A percentile compares a stretch with the other conserved stretches of the same genome.
Conservation (phyloP, 176 grass and related monocot species). For the Raddia distichophylla region DNA sequence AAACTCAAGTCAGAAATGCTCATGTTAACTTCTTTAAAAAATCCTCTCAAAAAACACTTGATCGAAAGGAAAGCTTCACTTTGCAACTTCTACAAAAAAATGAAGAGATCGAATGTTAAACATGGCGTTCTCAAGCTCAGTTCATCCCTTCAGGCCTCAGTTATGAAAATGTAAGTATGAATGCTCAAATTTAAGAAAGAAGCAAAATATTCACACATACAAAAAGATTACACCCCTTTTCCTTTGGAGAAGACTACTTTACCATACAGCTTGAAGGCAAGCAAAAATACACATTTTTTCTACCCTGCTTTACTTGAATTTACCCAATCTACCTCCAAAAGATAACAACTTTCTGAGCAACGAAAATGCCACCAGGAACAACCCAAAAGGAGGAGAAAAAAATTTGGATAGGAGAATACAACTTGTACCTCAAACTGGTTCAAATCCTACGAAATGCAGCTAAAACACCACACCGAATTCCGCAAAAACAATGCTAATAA, state of each 20-base stretch:
- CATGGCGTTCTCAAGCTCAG: neutral
- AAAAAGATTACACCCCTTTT: constrained; percentile 3
- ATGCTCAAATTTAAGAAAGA: neutral
- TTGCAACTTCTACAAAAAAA: neutral
- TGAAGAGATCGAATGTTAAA: neutral
- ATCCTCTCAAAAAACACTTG: constrained; percentile 5
- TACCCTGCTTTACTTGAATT: constrained; percentile 15
- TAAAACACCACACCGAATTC: neutral
- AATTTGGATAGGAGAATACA: neutral
- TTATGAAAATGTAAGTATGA: no score
- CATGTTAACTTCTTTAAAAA: neutral
- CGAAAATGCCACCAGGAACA: constrained; percentile 3
- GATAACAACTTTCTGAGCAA: neutral
- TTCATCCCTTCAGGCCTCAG: neutral
- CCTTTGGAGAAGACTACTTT: constrained; percentile 15
- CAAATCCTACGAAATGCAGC: constrained; percentile 21
- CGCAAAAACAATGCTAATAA: neutral
- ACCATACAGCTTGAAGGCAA: constrained; percentile 20
- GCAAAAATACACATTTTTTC: neutral
- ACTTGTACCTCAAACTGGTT: neutral
- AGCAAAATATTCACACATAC: constrained; percentile 2
- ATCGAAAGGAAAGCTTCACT: neutral
- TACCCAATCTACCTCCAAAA: constrained; percentile 24
- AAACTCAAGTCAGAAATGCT: neutral
- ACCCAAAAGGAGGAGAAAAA: constrained; percentile 29